Evolutionary conservation across 2,329 filamentous ascomycete genomes (phyloP), one percentile per base, ranked within the genome.

Genomic region (Penicillium glabrum): DNA sequence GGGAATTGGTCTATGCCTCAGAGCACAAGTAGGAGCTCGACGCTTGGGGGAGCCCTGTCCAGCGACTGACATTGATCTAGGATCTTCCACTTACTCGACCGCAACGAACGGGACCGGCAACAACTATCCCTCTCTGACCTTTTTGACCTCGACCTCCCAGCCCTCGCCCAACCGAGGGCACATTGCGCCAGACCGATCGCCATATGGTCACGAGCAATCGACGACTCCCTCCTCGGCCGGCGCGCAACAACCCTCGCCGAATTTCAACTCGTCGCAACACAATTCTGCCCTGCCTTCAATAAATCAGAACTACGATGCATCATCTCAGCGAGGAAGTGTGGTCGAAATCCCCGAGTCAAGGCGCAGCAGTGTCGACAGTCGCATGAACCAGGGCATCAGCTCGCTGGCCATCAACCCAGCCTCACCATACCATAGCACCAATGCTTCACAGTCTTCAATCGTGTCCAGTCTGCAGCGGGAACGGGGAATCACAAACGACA

Each of bases 1-100:
- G 82, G 83, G 58, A 83, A 81, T 68, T 85, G 82, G 82, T 83
- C 82, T 52, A 81, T 83, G 65, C 80, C 82, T 57, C 82, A 82
- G 64, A 83, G 82, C 14, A 52, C 50, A 45, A 52, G 50, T 52
- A 46, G 44, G 50, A 19, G 16, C 16, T 9, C 19, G 19, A 33
- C 16, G 19, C 9, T 14, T 19, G 5, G 37, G n/a, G 37, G 35
- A 11, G 26, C 27, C 23, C 49, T 31, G 6, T 23, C 13, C 23
- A 35, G 14, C 21, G 37, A 46, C 41, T 45, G 26, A 35, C 29
- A 14, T 67, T 71, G 63, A 71, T 24, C 11, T 61, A 78, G 77
- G 78, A 58, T 80, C 79, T 3, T 81, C 79, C 31, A 77, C 76
- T 45, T 79, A 80, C 61, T 80, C 79, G n/a, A 79, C 72, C 49